Evolutionary conservation across 495 filamentous ascomycete species (phyloP).

Genomic region (Astrocystis sublimbata): DNA sequence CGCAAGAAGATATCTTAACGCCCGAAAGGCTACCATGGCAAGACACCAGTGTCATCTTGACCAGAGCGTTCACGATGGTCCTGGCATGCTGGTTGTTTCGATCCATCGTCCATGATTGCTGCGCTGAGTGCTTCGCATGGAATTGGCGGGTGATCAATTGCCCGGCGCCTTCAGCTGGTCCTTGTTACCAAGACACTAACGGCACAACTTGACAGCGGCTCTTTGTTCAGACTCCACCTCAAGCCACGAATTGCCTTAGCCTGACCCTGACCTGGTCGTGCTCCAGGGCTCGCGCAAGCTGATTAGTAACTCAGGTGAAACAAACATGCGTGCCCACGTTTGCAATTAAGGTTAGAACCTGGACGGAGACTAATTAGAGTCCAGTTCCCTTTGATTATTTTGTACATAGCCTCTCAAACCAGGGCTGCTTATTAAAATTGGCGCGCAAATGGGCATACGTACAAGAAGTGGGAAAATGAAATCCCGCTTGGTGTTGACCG

Average conservation of each 20-base stretch:
- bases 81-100: not conserved
- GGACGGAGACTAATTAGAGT: slow-evolving; percentile 13
- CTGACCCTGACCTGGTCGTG: not conserved
- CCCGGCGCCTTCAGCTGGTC: not conserved
- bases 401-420: not conserved
- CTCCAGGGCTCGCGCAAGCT: not conserved
- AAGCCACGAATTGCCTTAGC: not conserved
- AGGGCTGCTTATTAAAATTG: slow-evolving; percentile 6
- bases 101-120: not conserved
- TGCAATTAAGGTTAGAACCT: not conserved
- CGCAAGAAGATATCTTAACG: too few species aligned
- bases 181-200: not conserved
- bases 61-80: not conserved
- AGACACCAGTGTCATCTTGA: not conserved
- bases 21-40: not conserved
- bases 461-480: slow-evolving; percentile 4
- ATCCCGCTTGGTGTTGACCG: not conserved
- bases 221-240: too few species aligned
- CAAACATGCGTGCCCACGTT: not conserved
- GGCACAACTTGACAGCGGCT: too few species aligned
- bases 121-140: not conserved
- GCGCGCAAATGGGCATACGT: slow-evolving; percentile 13
- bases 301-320: slow-evolving; percentile 3
- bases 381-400: not conserved
- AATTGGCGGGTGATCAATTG: not conserved